A percentile compares a stretch with the other conserved stretches of the same genome.
These are phyloP conservation scores for Fonsecaea pugnacius DNA, from an alignment of 2,329 filamentous ascomycete species.

Conservation along the genomic window DNA sequence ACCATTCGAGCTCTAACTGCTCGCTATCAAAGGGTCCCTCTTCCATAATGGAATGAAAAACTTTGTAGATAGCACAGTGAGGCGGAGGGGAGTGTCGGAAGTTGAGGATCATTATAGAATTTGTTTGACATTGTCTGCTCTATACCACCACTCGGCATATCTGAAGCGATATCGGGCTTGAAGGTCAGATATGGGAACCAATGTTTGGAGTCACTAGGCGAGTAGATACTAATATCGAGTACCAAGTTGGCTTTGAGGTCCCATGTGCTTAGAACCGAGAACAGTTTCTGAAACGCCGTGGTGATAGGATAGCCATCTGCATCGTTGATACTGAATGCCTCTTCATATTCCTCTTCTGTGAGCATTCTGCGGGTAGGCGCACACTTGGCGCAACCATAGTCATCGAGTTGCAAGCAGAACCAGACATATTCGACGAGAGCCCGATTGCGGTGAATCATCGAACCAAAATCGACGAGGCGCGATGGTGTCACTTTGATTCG, in stretches of 20 bases:
- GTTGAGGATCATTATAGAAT: too few relatives aligned
- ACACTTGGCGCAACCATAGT: slow-evolving; percentile 13
- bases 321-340: slow-evolving; percentile 17
- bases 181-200: slow-evolving; percentile 40
- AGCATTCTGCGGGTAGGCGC: slow-evolving; percentile 3
- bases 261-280: slow-evolving; percentile 41
- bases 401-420: slow-evolving; percentile 20
- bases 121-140: slow-evolving; percentile 6
- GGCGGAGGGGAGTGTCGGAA: slow-evolving; percentile 19
- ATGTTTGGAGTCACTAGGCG: slow-evolving; percentile 42
- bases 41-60: slow-evolving; percentile 17
- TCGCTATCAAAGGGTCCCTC: slow-evolving; percentile 18
- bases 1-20: slow-evolving; percentile 16
- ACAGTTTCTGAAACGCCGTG: slow-evolving; percentile 40
- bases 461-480: slow-evolving; percentile 17
- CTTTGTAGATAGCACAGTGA: slow-evolving; percentile 17
- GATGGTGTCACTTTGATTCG: slow-evolving; percentile 17
- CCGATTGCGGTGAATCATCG: slow-evolving; percentile 13
- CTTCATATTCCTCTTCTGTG: slow-evolving; percentile 11
- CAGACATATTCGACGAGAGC: slow-evolving; percentile 17
- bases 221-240: slow-evolving; percentile 43
- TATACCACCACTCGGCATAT: not conserved
- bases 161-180: slow-evolving; percentile 38
- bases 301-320: slow-evolving; percentile 20
- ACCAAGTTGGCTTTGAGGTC: slow-evolving; percentile 37